A percentile compares a stretch with the other conserved stretches of the same genome.
phyloP scores from a whole-genome alignment of 208 protist genomes.

The Angomonas deanei region DNA sequence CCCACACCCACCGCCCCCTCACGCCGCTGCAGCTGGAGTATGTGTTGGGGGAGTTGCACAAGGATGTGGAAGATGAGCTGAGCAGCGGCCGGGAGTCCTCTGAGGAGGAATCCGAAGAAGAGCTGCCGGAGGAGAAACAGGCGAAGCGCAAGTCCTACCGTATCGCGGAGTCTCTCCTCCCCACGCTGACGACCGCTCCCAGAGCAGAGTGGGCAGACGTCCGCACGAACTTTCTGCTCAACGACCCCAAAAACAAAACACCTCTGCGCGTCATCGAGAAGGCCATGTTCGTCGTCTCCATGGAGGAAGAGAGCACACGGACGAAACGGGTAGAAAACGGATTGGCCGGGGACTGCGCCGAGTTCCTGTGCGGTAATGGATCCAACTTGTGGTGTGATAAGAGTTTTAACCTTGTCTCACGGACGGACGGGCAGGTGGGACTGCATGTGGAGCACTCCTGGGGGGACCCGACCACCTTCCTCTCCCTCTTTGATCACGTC shows the following conservation, averaged over 20 bases:
- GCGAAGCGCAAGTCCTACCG: constrained; percentile 40
- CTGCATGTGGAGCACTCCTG: constrained; percentile 82
- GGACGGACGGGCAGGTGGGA: constrained; percentile 43
- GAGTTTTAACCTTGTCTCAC: constrained; percentile 71
- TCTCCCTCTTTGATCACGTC: constrained; percentile 48
- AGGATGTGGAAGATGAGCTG: constrained; percentile 35
- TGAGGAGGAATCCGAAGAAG: constrained; percentile 43
- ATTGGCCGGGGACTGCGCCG: constrained; percentile 23
- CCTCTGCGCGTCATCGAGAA: constrained; percentile 65
- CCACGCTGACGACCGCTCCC: constrained; percentile 57
- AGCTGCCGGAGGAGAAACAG: constrained; percentile 31
- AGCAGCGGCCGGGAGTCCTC: constrained; percentile 43
- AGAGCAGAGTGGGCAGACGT: constrained; percentile 73
- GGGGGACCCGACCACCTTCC: constrained; percentile 61
- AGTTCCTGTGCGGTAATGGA: constrained; percentile 66
- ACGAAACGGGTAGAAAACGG: constrained; percentile 11
- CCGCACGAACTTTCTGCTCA: constrained; percentile 50
- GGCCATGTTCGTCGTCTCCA: constrained; percentile 71
- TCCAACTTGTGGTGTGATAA: constrained; percentile 78
- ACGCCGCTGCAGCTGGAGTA: constrained; percentile 53
- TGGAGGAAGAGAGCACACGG: constrained; percentile 37
- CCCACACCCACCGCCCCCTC: constrained; percentile 33
- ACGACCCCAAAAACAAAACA: constrained; percentile 61
- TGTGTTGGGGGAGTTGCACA: constrained; percentile 37
- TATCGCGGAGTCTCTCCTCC: constrained; percentile 46